A percentile compares a stretch with the other conserved stretches of the same genome.
Evolutionary conservation across 1,139 yeast genomes (phyloP).

Genomic region (Blastobotrys niveus): DNA sequence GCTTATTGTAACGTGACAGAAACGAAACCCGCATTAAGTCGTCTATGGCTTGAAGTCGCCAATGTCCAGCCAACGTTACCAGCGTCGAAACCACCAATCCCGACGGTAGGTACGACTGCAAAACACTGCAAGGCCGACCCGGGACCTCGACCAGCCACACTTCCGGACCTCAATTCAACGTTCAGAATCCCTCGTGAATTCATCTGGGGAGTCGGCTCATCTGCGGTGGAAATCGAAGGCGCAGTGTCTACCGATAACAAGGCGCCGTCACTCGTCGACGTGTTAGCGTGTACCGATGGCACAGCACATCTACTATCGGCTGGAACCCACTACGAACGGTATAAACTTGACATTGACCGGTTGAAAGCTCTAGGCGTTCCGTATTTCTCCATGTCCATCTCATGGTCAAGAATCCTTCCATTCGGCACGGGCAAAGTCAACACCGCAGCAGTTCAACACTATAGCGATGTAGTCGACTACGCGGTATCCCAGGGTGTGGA

Average conservation of each 20-base stretch:
- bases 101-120: too few relatives aligned
- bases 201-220: slow-evolving; percentile 14
- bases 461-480: slow-evolving; percentile 34
- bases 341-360: slow-evolving; percentile 36
- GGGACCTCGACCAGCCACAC: slow-evolving; percentile 5
- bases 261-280: slow-evolving; percentile 33
- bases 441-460: slow-evolving; percentile 34
- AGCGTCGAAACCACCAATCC: too few relatives aligned
- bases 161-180: slow-evolving; percentile 23
- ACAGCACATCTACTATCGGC: slow-evolving; percentile 26
- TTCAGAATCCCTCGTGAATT: slow-evolving; percentile 12
- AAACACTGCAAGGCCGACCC: too few relatives aligned
- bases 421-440: slow-evolving; percentile 34
- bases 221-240: slow-evolving; percentile 34
- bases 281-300: slow-evolving; percentile 7
- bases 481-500: slow-evolving; percentile 31
- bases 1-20: too few relatives aligned
- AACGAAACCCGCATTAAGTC: too few relatives aligned
- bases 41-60: too few relatives aligned
- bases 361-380: slow-evolving; percentile 37
- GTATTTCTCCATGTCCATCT: slow-evolving; percentile 35
- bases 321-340: slow-evolving; percentile 33
- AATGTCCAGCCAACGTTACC: too few relatives aligned
- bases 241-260: slow-evolving; percentile 35
- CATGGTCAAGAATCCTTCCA: slow-evolving; percentile 38